phyloP scores from a whole-genome alignment of 192 early-diverging fungal genomes.

The Coemansia sp. region DNA sequence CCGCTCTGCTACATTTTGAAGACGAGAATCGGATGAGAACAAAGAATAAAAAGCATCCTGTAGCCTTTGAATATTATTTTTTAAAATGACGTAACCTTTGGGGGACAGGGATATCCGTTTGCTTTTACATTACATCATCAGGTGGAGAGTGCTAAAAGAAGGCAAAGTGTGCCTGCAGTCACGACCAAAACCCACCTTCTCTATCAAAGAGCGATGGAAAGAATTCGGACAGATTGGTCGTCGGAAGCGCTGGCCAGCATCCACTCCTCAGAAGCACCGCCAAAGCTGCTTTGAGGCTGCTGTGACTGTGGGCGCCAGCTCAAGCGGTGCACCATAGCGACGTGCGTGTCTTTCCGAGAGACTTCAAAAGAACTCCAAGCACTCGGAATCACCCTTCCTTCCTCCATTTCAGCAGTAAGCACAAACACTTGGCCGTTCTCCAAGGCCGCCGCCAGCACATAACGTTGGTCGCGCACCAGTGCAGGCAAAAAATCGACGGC shows the following conservation, averaged over 20 bases:
- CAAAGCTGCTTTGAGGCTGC: neutral
- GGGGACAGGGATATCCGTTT: neutral
- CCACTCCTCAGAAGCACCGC: conserved; percentile 8
- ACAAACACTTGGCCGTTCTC: conserved; percentile 79
- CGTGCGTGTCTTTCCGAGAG: conserved; percentile 57
- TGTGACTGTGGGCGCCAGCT: conserved; percentile 59
- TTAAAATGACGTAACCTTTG: too few species aligned
- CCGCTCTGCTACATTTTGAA: too few species aligned
- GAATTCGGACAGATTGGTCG: conserved; percentile 76
- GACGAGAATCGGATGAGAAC: too few species aligned
- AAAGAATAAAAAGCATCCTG: too few species aligned
- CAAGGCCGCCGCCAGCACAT: conserved; percentile 76
- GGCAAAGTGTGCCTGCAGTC: neutral
- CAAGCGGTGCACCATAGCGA: conserved; percentile 59
- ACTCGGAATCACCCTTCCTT: conserved; percentile 19
- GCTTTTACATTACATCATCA: neutral
- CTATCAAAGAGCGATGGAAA: conserved; percentile 26
- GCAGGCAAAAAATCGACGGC: conserved; percentile 72
- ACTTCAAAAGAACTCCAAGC: conserved; percentile 48
- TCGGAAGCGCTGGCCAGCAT: conserved; percentile 70
- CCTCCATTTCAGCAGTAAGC: conserved; percentile 26
- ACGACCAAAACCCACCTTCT: neutral
- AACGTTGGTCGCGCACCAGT: conserved; percentile 27
- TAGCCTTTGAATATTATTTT: too few species aligned
- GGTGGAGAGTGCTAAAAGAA: neutral